Conservation (phyloP, 2,329 filamentous ascomycete genomes). For the Ambrosiella beaveri region DNA sequence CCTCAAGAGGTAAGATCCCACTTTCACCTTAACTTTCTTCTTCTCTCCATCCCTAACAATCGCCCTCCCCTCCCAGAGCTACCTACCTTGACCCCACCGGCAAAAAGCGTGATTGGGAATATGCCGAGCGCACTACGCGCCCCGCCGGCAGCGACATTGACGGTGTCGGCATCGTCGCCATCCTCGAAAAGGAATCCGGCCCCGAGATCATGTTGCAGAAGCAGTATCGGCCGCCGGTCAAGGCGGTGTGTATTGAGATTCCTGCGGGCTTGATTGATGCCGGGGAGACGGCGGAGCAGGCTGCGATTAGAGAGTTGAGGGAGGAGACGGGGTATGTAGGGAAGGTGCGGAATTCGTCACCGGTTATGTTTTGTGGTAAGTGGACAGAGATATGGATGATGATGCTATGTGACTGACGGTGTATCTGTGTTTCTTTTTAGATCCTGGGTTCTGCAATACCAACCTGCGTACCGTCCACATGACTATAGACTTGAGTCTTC, state of each 20-base stretch:
- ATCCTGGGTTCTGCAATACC: slow-evolving; percentile 49
- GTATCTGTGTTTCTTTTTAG: slow-evolving; percentile 16
- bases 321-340: slow-evolving; percentile 53
- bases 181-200: slow-evolving; percentile 38
- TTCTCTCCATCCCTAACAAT: neutral
- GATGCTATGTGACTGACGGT: neutral
- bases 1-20: slow-evolving; percentile 33
- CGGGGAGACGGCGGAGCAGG: slow-evolving; percentile 42
- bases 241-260: slow-evolving; percentile 43
- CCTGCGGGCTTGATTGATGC: slow-evolving; percentile 47
- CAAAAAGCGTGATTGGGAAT: slow-evolving; percentile 49
- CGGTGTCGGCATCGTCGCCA: slow-evolving; percentile 55
- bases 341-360: slow-evolving; percentile 35
- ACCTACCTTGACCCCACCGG: slow-evolving; percentile 48
- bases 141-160: slow-evolving; percentile 46
- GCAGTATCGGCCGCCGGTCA: slow-evolving; percentile 46
- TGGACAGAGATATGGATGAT: neutral
- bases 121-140: slow-evolving; percentile 51
- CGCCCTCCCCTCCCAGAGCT: slow-evolving; percentile 25
- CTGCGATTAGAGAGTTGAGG: slow-evolving; percentile 44
- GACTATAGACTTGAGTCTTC: slow-evolving; percentile 48
- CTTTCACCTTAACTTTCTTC: neutral
- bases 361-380: slow-evolving; percentile 46
- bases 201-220: slow-evolving; percentile 47
- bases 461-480: slow-evolving; percentile 57